phyloP scores from a whole-genome alignment of 768 basidiomycete genomes.

The Pulveroboletus sp. region DNA sequence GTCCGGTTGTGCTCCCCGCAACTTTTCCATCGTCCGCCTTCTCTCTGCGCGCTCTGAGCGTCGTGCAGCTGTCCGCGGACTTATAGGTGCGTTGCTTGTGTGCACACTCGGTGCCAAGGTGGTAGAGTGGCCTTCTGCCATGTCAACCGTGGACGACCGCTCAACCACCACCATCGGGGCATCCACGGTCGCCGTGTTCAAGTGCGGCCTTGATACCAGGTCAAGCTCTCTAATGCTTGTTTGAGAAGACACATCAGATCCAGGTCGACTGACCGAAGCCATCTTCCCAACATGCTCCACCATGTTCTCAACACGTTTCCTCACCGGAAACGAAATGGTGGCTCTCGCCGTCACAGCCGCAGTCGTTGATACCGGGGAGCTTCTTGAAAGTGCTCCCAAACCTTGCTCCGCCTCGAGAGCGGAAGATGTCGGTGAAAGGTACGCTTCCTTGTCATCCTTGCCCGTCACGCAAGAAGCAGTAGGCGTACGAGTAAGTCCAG shows the following conservation, averaged over 20 bases:
- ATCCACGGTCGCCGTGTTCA: too few species aligned
- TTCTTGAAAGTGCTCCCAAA: not conserved
- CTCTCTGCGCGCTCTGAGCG: constrained; percentile 19
- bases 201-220: not conserved
- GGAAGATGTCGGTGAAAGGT: not conserved
- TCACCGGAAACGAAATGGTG: constrained; percentile 21
- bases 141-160: not conserved
- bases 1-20: constrained; percentile 43
- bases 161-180: not conserved
- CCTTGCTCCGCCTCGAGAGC: not conserved
- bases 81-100: not conserved
- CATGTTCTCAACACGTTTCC: constrained; percentile 7
- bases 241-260: not conserved
- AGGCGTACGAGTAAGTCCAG: not conserved
- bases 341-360: not conserved
- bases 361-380: not conserved
- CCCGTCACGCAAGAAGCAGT: not conserved
- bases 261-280: not conserved
- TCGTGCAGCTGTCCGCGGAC: constrained; percentile 18
- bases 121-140: not conserved
- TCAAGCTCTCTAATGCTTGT: not conserved
- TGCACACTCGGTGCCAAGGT: too few species aligned
- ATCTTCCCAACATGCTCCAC: constrained; percentile 1
- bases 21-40: constrained; percentile 33
- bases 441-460: not conserved